Conservation (phyloP, 192 early-diverging fungal genomes). For the Podila minutissima region DNA sequence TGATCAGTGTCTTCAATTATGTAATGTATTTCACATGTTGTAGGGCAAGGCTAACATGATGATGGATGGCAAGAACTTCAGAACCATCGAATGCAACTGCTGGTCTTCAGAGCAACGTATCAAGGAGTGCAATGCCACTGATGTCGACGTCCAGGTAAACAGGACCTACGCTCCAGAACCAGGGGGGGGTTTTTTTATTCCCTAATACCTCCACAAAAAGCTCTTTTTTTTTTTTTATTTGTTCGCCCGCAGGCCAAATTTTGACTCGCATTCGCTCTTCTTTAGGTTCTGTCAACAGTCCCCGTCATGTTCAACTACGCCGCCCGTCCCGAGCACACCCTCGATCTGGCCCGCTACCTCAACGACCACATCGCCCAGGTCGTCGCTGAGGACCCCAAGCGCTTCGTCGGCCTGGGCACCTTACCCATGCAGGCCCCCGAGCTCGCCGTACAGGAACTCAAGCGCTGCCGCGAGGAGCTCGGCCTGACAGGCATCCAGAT, state of each 20-base stretch:
- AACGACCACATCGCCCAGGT: conserved; percentile 70
- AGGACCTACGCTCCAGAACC: not conserved
- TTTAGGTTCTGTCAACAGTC: conserved; percentile 70
- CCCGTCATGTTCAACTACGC: conserved; percentile 71
- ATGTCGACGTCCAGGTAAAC: conserved; percentile 65
- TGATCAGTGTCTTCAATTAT: too few species aligned
- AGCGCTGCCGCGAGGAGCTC: conserved; percentile 70
- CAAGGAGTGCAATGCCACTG: conserved; percentile 60
- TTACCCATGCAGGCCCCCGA: conserved; percentile 76
- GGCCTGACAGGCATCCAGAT: conserved; percentile 72
- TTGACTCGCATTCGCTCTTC: too few species aligned
- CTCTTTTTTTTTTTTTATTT: too few species aligned
- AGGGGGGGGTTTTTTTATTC: too few species aligned
- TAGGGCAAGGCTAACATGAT: conserved; percentile 72
- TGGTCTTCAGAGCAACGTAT: conserved; percentile 70
- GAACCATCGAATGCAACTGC: conserved; percentile 75
- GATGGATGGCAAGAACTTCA: conserved; percentile 75
- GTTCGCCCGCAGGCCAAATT: too few species aligned
- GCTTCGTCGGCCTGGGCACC: conserved; percentile 72
- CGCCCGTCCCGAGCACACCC: conserved; percentile 62
- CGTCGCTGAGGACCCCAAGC: conserved; percentile 65
- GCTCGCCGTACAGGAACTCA: conserved; percentile 68
- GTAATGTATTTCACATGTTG: not conserved
- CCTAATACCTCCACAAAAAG: too few species aligned
- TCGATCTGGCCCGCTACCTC: conserved; percentile 64